Conservation (phyloP, 495 filamentous ascomycete species). For the Hypoxylon fuscum region DNA sequence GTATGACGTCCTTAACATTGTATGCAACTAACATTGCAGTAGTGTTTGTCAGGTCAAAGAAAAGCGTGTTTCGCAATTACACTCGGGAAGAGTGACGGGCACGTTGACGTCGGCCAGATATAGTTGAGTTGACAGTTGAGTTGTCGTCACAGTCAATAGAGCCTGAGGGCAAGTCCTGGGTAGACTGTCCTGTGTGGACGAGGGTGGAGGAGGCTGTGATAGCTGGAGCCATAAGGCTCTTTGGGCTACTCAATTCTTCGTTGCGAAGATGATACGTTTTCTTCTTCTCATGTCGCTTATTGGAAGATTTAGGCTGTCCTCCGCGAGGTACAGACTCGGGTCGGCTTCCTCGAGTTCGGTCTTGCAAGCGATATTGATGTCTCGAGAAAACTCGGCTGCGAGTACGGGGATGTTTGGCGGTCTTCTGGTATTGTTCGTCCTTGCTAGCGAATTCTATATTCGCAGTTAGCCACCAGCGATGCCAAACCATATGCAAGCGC, state of each 20-base stretch:
- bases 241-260: not conserved
- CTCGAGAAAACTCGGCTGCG: not conserved
- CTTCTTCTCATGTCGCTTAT: not conserved
- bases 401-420: not conserved
- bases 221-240: not conserved
- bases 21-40: no score
- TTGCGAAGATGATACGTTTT: not conserved
- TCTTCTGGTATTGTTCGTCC: constrained; percentile 4
- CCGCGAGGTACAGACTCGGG: not conserved
- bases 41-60: no score
- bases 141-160: not conserved
- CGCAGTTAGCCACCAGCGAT: constrained; percentile 9
- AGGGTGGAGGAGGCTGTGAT: constrained; percentile 25
- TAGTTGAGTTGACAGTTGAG: not conserved
- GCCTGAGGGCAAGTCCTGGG: constrained; percentile 1
- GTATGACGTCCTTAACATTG: no score
- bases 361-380: not conserved
- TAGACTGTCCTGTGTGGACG: constrained; percentile 43
- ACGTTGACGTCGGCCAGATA: constrained; percentile 4
- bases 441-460: constrained; percentile 25
- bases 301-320: not conserved
- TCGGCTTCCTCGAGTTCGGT: not conserved
- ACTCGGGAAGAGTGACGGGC: not conserved
- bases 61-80: no score
- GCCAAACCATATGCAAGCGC: not conserved